phyloP scores from a whole-genome alignment of 2,329 filamentous ascomycete species.

The Bipolaris sorokiniana region DNA sequence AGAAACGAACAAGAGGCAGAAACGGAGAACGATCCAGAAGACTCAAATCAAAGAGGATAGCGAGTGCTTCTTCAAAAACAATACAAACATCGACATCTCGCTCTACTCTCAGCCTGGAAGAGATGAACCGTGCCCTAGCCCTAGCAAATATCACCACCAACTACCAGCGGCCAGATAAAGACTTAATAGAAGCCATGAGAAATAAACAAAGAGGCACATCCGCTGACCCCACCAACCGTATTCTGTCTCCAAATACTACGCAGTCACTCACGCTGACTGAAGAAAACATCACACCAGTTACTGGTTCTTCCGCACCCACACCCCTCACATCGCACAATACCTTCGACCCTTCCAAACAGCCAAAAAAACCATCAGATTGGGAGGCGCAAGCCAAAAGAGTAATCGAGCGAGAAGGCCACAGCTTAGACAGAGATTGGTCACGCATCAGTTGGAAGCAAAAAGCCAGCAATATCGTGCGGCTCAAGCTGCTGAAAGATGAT shows the following conservation, averaged over 20 bases:
- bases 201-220: neutral
- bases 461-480: slow-evolving; percentile 9
- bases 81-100: neutral
- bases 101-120: neutral
- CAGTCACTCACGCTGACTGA: neutral
- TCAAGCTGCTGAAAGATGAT: slow-evolving; percentile 19
- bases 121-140: neutral
- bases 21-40: neutral
- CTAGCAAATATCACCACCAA: slow-evolving; percentile 4
- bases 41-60: neutral
- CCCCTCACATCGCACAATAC: neutral
- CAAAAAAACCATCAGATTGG: neutral
- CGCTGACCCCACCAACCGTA: neutral
- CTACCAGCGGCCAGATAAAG: slow-evolving; percentile 7
- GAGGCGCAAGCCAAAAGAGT: neutral
- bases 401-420: slow-evolving; percentile 4
- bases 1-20: too few relatives aligned
- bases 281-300: neutral
- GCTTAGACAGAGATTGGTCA: slow-evolving; percentile 10
- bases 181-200: neutral
- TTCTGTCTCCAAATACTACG: neutral
- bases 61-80: neutral
- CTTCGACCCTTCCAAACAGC: neutral
- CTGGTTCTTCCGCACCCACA: neutral
- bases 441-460: slow-evolving; percentile 19